These are phyloP conservation scores for Colletotrichum tropicale DNA, from an alignment of 2,329 filamentous ascomycete genomes.

Conservation along the genomic window DNA sequence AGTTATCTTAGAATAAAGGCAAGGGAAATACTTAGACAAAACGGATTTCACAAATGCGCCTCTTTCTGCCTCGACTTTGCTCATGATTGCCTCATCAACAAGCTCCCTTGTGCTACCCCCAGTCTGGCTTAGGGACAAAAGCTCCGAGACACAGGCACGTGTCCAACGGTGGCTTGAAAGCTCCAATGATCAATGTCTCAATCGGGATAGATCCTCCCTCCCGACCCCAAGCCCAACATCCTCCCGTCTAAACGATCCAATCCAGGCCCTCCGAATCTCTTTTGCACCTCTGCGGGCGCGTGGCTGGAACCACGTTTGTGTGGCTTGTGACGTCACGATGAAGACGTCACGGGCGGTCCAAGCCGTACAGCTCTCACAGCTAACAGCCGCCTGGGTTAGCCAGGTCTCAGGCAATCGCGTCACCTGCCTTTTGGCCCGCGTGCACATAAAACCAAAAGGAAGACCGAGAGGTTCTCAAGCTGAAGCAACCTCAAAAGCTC, in stretches of 20 bases:
- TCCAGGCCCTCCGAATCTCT: background rate
- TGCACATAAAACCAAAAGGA: background rate
- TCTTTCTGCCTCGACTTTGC: background rate
- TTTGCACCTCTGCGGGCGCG: background rate
- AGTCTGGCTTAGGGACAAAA: background rate
- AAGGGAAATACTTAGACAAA: background rate
- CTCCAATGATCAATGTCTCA: background rate
- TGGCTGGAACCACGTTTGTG: constrained; percentile 6
- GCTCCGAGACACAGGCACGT: background rate
- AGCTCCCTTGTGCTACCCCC: background rate
- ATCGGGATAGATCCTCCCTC: background rate
- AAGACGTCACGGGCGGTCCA: constrained; percentile 11
- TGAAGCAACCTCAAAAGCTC: background rate
- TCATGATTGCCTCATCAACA: background rate
- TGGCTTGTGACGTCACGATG: constrained; percentile 24
- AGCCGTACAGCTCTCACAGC: background rate
- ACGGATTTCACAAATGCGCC: background rate
- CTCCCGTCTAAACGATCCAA: background rate
- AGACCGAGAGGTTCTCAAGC: background rate
- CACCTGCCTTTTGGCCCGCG: constrained; percentile 4
- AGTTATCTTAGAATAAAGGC: background rate
- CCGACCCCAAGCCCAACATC: background rate
- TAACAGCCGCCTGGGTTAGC: background rate
- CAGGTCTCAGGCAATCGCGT: constrained; percentile 8
- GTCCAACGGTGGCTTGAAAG: background rate